Conservation (phyloP, 371 early-diverging fungal species). For the Mortierella sp. region DNA sequence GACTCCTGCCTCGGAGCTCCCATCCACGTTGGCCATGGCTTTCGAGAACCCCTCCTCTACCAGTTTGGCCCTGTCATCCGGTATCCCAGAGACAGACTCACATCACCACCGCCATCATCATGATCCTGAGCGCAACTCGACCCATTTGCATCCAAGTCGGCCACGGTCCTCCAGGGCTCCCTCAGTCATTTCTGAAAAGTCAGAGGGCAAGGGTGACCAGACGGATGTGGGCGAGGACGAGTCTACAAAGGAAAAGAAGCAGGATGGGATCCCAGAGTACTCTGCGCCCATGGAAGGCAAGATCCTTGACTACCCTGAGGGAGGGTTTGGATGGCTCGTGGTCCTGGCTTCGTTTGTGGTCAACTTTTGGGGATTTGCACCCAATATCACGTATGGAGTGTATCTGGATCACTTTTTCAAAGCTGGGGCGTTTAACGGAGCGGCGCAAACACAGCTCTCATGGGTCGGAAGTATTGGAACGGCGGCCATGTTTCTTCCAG, state of each 20-base stretch:
- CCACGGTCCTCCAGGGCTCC: slow-evolving; percentile 11
- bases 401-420: slow-evolving; percentile 53
- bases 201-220: slow-evolving; percentile 3
- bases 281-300: slow-evolving; percentile 13
- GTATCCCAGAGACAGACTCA: slow-evolving; percentile 4
- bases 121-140: not conserved
- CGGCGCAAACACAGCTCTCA: slow-evolving; percentile 56
- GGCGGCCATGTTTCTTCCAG: slow-evolving; percentile 59
- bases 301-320: slow-evolving; percentile 55
- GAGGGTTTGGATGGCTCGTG: slow-evolving; percentile 60
- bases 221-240: slow-evolving; percentile 9
- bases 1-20: slow-evolving; percentile 6
- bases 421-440: slow-evolving; percentile 54
- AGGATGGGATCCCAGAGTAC: not conserved
- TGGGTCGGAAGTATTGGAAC: slow-evolving; percentile 67
- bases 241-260: not conserved
- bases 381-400: slow-evolving; percentile 62
- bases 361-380: slow-evolving; percentile 62
- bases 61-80: slow-evolving; percentile 24
- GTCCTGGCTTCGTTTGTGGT: slow-evolving; percentile 58
- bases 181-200: slow-evolving; percentile 24
- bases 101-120: slow-evolving; percentile 8
- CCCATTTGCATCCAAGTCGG: not conserved
- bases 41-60: slow-evolving; percentile 39
- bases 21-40: slow-evolving; percentile 32